Evolutionary conservation across 805 yeast species (phyloP).

Genomic region (Vanderwaltozyma polyspora): DNA sequence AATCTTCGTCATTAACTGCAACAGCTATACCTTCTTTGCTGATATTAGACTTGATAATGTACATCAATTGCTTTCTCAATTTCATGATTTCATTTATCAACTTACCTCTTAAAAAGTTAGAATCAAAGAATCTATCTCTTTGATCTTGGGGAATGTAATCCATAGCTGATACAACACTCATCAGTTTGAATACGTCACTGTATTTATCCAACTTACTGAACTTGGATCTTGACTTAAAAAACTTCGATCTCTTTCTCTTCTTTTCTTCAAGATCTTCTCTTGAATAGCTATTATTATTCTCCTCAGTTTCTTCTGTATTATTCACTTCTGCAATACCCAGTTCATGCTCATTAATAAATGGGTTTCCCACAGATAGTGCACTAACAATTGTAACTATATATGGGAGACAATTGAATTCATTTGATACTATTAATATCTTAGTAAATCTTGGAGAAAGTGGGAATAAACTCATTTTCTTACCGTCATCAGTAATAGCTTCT

Average conservation of each 20-base stretch:
- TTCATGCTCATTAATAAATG: slow-evolving; percentile 67
- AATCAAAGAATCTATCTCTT: slow-evolving; percentile 38
- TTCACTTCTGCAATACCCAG: slow-evolving; percentile 38
- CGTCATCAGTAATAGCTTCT: slow-evolving; percentile 59
- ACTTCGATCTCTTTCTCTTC: slow-evolving; percentile 38
- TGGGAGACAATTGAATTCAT: slow-evolving; percentile 75
- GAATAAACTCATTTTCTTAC: slow-evolving; percentile 76
- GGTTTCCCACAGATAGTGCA: slow-evolving; percentile 88
- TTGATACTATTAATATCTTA: slow-evolving; percentile 77
- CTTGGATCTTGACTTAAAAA: slow-evolving; percentile 43
- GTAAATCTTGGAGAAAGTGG: slow-evolving; percentile 92
- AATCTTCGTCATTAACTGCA: slow-evolving; percentile 30
- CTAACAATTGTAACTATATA: slow-evolving; percentile 88
- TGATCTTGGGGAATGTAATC: slow-evolving; percentile 55
- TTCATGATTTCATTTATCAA: slow-evolving; percentile 77
- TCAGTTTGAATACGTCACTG: slow-evolving; percentile 63
- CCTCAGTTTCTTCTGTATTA: slow-evolving; percentile 11
- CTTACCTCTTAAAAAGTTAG: slow-evolving; percentile 65
- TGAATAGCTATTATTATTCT: slow-evolving; percentile 24
- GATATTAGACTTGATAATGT: slow-evolving; percentile 59
- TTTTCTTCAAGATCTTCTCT: slow-evolving; percentile 11
- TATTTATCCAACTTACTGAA: slow-evolving; percentile 59
- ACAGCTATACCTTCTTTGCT: slow-evolving; percentile 49
- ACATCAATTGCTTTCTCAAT: slow-evolving; percentile 66
- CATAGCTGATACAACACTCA: slow-evolving; percentile 79